Percentiles rank a stretch among this genome's conserved stretches.
phyloP scores from a whole-genome alignment of 1,284 basidiomycete species.

The Phellopilus nigrolimitatus region DNA sequence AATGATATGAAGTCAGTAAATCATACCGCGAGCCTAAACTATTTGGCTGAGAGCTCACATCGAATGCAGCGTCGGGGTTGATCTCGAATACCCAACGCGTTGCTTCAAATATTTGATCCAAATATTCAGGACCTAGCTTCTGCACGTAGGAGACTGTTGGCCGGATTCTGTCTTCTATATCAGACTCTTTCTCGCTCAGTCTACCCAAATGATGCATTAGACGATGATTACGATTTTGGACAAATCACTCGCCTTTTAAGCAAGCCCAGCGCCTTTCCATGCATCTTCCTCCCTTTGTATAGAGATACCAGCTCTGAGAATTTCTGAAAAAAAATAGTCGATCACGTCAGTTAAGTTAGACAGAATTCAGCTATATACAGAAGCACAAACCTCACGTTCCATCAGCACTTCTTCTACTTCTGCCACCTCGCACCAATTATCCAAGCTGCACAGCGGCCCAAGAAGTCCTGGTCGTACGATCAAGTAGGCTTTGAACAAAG shows the following conservation, averaged over 20 bases:
- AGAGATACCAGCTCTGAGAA: slow-evolving; percentile 86
- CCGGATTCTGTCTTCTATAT: slow-evolving; percentile 72
- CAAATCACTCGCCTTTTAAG: slow-evolving; percentile 63
- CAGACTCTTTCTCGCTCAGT: slow-evolving; percentile 74
- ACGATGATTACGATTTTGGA: slow-evolving; percentile 5
- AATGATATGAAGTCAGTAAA: background rate
- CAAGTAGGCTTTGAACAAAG: slow-evolving; percentile 91
- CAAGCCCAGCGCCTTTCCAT: slow-evolving; percentile 80
- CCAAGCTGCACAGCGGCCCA: slow-evolving; percentile 83
- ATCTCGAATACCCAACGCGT: slow-evolving; percentile 83
- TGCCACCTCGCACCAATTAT: slow-evolving; percentile 96
- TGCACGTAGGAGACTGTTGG: slow-evolving; percentile 91
- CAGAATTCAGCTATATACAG: background rate
- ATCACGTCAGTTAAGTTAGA: slow-evolving; percentile 10
- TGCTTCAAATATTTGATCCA: slow-evolving; percentile 75
- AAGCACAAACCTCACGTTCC: slow-evolving; percentile 66
- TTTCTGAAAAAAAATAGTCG: slow-evolving; percentile 53
- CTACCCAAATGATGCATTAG: slow-evolving; percentile 37
- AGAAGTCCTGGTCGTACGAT: slow-evolving; percentile 79
- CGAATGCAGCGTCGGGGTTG: slow-evolving; percentile 68
- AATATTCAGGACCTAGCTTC: slow-evolving; percentile 78
- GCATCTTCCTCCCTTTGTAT: slow-evolving; percentile 95
- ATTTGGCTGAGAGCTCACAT: slow-evolving; percentile 53
- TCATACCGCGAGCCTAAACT: too few species aligned
- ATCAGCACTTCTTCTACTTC: slow-evolving; percentile 90